Conservation (phyloP, 2,329 filamentous ascomycete species). For the Sordariomycetes sp. region DNA sequence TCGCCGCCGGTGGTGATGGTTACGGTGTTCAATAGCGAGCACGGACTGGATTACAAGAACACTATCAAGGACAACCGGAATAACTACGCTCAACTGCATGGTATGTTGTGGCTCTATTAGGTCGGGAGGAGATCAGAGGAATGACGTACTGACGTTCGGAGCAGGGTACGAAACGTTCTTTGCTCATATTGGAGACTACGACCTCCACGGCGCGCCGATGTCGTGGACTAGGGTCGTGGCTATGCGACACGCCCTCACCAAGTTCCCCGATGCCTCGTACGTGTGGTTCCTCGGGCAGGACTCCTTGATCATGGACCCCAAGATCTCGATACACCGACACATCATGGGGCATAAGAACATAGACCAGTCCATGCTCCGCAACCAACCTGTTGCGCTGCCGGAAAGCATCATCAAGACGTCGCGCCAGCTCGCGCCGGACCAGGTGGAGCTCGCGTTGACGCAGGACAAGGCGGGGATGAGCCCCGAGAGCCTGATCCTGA, state of each 20-base stretch:
- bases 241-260: constrained; percentile 77
- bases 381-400: constrained; percentile 80
- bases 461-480: constrained; percentile 77
- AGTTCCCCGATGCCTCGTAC: constrained; percentile 65
- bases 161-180: constrained; percentile 82
- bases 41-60: constrained; percentile 52
- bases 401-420: constrained; percentile 97
- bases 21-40: constrained; percentile 58
- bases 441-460: constrained; percentile 72
- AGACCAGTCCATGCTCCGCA: constrained; percentile 71
- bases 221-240: constrained; percentile 77
- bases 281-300: constrained; percentile 84
- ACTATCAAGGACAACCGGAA: constrained; percentile 73
- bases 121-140: neutral
- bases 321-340: constrained; percentile 56
- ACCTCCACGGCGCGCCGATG: constrained; percentile 45
- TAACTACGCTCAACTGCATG: constrained; percentile 77
- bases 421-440: constrained; percentile 61
- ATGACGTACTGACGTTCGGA: neutral
- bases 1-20: constrained; percentile 64
- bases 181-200: constrained; percentile 65
- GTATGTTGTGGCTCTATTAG: constrained; percentile 35
- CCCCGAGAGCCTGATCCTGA: constrained; percentile 67
- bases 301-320: constrained; percentile 79
- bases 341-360: constrained; percentile 58